A percentile compares a stretch with the other conserved stretches of the same genome.
phyloP scores from a whole-genome alignment of 2,329 filamentous ascomycete species.

The Fusarium marasasianum region DNA sequence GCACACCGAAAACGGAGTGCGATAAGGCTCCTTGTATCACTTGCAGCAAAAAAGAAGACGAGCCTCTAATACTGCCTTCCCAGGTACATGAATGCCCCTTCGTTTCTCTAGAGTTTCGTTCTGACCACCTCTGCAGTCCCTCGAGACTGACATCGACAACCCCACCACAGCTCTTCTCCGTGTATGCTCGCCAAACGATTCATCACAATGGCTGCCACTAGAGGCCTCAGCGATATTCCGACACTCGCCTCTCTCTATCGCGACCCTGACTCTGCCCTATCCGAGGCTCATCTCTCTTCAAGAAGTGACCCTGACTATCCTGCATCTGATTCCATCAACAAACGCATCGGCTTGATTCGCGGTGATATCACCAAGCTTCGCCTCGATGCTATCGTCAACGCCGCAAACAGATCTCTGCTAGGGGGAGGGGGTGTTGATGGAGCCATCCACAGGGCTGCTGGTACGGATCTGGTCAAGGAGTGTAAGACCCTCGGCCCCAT shows the following conservation, averaged over 20 bases:
- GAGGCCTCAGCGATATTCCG: conserved; percentile 64
- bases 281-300: conserved; percentile 2
- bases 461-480: conserved; percentile 72
- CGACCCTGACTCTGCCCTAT: conserved; percentile 21
- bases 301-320: conserved; percentile 5
- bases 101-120: not conserved
- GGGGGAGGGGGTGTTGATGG: conserved; percentile 93
- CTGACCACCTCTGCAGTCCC: not conserved
- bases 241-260: conserved; percentile 72
- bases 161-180: not conserved
- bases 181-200: conserved; percentile 40
- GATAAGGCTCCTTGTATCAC: not conserved
- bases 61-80: not conserved
- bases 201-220: conserved; percentile 38
- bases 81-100: not conserved
- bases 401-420: conserved; percentile 80
- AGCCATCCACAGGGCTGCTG: conserved; percentile 87
- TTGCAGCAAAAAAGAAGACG: not conserved
- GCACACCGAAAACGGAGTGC: not conserved
- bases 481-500: conserved; percentile 79
- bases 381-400: conserved; percentile 90
- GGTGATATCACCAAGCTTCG: conserved; percentile 84
- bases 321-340: conserved; percentile 68
- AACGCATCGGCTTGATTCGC: conserved; percentile 74
- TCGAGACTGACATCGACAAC: not conserved